These are phyloP conservation scores for Madurella mycetomatis DNA, from an alignment of 2,329 filamentous ascomycete genomes.

Conservation along the genomic window DNA sequence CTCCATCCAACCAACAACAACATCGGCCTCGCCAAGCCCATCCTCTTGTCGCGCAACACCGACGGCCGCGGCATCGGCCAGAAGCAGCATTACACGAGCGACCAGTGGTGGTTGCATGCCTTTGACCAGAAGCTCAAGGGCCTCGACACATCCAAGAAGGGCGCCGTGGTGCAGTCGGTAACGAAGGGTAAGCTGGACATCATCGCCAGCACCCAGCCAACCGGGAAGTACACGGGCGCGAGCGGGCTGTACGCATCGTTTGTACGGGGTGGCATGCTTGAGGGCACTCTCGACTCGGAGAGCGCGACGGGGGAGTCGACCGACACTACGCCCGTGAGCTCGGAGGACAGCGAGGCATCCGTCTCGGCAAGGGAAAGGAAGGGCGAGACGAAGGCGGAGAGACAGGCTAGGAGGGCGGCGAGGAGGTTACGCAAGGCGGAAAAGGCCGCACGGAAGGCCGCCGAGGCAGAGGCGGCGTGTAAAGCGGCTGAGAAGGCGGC, in stretches of 20 bases:
- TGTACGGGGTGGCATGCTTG: constrained; percentile 72
- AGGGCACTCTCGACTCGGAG: constrained; percentile 58
- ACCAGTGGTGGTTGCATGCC: constrained; percentile 96
- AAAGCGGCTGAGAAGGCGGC: constrained; percentile 29
- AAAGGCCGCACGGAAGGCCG: constrained; percentile 24
- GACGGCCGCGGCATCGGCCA: constrained; percentile 78
- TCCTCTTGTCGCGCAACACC: constrained; percentile 77
- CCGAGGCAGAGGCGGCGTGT: constrained; percentile 28
- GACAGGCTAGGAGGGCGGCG: constrained; percentile 24
- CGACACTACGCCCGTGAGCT: constrained; percentile 22
- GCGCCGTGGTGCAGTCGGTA: constrained; percentile 54
- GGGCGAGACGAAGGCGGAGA: constrained; percentile 36
- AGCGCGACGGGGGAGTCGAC: constrained; percentile 21
- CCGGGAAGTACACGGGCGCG: constrained; percentile 54
- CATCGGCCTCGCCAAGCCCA: constrained; percentile 75
- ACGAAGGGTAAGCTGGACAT: constrained; percentile 50
- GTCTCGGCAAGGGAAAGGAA: constrained; percentile 29
- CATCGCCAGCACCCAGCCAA: constrained; percentile 44
- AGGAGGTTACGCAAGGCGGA: constrained; percentile 25
- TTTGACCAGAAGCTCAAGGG: constrained; percentile 88
- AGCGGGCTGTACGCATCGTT: constrained; percentile 77
- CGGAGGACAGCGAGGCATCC: constrained; percentile 7
- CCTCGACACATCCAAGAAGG: constrained; percentile 59
- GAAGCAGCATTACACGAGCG: constrained; percentile 62
- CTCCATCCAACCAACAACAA: constrained; percentile 70